Conservation (phyloP, 208 protist species). For the Leishmania guyanensis region DNA sequence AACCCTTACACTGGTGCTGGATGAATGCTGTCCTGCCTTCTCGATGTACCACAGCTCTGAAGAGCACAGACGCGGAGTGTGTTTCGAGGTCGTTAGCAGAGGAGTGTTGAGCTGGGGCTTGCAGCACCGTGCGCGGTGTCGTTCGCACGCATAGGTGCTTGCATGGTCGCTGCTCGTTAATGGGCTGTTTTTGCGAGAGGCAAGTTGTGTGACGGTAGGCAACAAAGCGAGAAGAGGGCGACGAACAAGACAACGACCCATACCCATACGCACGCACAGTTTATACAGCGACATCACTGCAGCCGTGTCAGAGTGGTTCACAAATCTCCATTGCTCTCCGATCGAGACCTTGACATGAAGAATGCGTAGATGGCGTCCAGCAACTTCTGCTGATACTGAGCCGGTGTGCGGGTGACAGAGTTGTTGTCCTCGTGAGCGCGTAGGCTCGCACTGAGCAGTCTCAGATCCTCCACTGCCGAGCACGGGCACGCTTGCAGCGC, state of each 20-base stretch:
- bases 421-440: neutral
- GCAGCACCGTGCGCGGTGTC: neutral
- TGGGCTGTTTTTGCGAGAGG: neutral
- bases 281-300: neutral
- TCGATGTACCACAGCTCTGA: neutral
- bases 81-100: neutral
- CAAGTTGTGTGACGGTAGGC: neutral
- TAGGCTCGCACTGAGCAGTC: neutral
- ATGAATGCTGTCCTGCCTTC: neutral
- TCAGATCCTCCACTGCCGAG: neutral
- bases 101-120: neutral
- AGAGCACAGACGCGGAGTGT: neutral
- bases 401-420: conserved; percentile 29
- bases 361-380: conserved; percentile 41
- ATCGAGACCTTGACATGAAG: neutral
- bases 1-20: neutral
- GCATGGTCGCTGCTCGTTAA: neutral
- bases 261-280: neutral
- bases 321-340: neutral
- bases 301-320: neutral
- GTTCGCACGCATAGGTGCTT: neutral
- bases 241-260: neutral
- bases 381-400: conserved; percentile 49
- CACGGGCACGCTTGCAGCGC: conserved; percentile 16
- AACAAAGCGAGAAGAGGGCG: neutral